Evolutionary conservation across 352 stramenopile genomes (phyloP), one percentile per base, ranked within the genome.

Genomic region (Peronospora farinosa): DNA sequence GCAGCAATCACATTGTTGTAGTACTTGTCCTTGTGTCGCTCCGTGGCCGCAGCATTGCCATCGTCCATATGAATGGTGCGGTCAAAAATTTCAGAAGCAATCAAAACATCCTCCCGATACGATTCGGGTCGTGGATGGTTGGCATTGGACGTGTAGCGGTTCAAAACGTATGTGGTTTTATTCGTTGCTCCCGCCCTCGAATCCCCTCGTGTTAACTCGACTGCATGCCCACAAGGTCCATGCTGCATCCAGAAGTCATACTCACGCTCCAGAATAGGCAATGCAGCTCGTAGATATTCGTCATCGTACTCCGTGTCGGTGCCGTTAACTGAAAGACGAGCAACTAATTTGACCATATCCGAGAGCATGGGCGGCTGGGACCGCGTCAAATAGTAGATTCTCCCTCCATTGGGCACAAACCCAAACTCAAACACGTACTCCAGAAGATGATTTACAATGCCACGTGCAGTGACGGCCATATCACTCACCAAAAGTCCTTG

Each of bases 331-430:
- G 58, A 45, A 9, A 71, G 7, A 28, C 58, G 53, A 33, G 74
- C 73, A 11, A 91, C 65, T 21, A 89, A 42, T 19, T 69, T 54
- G 15, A 94, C 80, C 84, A 95, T 95, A 25, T 91, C 78, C 0
- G 79, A 88, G 7, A 97, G 84, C 67, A 97, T 79, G 0, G 89
- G 89, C 7, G 89, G 89, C 59, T 97, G 89, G 19, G 77, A 92
- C 15, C 89, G 82, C 40, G 81, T 86, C 17, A 95, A 61, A 65
- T 96, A 97, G 72, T 97, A 97, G 17, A 95, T 68, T 8, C 89
- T 78, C 0, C 78, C 86, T 30, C 89, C 89, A 47, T 97, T 97
- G 3, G 89, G 89, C 35, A 96, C 79, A 27, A 92, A 94, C 3
- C 86, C 86, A 42, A 88, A 94, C 40, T 88, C 72, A 8, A 78